These are phyloP conservation scores for Coniosporium apollinis DNA, from an alignment of 495 filamentous ascomycete species.

Conservation along the genomic window DNA sequence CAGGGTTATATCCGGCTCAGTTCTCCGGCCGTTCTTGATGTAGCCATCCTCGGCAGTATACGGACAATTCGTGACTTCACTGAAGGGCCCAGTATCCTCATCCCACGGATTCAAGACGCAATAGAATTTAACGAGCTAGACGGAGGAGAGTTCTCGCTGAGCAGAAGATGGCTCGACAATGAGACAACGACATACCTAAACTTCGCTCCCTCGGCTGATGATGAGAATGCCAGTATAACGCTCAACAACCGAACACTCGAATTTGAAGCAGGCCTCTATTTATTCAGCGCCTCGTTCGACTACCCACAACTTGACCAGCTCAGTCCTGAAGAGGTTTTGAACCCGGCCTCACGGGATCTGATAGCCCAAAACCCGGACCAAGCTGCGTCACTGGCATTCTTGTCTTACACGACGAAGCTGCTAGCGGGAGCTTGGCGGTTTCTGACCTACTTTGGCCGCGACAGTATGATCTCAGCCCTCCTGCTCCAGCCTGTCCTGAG, in stretches of 20 bases:
- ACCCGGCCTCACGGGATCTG: constrained; percentile 26
- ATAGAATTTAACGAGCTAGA: constrained; percentile 24
- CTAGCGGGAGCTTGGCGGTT: constrained; percentile 51
- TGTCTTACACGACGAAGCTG: constrained; percentile 45
- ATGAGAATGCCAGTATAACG: constrained; percentile 13
- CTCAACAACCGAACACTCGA: constrained; percentile 27
- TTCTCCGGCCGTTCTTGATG: constrained; percentile 32
- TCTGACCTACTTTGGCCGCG: constrained; percentile 49
- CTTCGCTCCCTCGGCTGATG: constrained; percentile 25
- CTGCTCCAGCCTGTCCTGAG: constrained; percentile 41
- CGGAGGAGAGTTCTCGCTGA: constrained; percentile 29
- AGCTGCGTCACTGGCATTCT: constrained; percentile 38
- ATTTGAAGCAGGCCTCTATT: constrained; percentile 36
- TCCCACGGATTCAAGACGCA: constrained; percentile 36
- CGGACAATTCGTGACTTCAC: constrained; percentile 43
- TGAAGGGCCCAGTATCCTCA: constrained; percentile 37
- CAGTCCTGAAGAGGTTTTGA: constrained; percentile 31
- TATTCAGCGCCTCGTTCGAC: constrained; percentile 40
- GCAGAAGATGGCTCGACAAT: constrained; percentile 44
- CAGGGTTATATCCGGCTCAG: constrained; percentile 37
- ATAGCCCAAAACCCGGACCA: constrained; percentile 29
- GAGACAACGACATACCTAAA: constrained; percentile 34
- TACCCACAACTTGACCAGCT: constrained; percentile 44
- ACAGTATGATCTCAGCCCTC: constrained; percentile 43
- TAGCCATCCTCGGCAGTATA: constrained; percentile 43